Percentiles rank a stretch among this genome's conserved stretches.
Conservation (phyloP, 2,329 filamentous ascomycete species). For the Waltergamsia citrina region DNA sequence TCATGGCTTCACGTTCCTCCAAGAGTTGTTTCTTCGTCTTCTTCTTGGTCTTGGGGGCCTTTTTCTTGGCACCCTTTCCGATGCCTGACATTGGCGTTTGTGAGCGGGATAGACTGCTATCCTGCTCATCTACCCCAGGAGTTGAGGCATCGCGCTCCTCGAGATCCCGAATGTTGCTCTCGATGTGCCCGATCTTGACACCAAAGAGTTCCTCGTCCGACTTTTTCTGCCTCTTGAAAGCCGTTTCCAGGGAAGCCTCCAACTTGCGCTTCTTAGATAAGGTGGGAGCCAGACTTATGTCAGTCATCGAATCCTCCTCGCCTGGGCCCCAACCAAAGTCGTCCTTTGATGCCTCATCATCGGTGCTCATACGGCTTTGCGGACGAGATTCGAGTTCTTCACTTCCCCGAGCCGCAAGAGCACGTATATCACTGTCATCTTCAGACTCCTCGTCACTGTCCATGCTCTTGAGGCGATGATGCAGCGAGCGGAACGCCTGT, state of each 20-base stretch:
- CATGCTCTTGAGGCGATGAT: slow-evolving; percentile 58
- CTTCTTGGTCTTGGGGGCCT: slow-evolving; percentile 51
- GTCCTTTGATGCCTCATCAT: slow-evolving; percentile 45
- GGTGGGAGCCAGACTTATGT: slow-evolving; percentile 53
- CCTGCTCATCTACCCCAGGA: slow-evolving; percentile 34
- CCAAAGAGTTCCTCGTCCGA: slow-evolving; percentile 70
- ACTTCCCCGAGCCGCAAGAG: slow-evolving; percentile 58
- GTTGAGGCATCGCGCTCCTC: slow-evolving; percentile 40
- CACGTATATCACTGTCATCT: slow-evolving; percentile 57
- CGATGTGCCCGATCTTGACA: slow-evolving; percentile 45
- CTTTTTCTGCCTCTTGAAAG: slow-evolving; percentile 74
- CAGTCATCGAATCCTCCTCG: slow-evolving; percentile 61
- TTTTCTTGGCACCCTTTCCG: slow-evolving; percentile 45
- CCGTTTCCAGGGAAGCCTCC: slow-evolving; percentile 52
- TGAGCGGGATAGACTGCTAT: slow-evolving; percentile 30
- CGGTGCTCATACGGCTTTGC: slow-evolving; percentile 62
- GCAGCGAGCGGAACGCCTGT: slow-evolving; percentile 62
- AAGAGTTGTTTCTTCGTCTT: slow-evolving; percentile 72
- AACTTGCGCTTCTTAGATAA: slow-evolving; percentile 66
- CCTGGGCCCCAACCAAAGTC: slow-evolving; percentile 36
- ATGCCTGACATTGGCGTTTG: slow-evolving; percentile 32
- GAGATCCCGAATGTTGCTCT: slow-evolving; percentile 35
- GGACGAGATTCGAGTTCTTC: slow-evolving; percentile 80
- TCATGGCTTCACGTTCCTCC: slow-evolving; percentile 55
- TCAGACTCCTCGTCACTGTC: slow-evolving; percentile 76